Evolutionary conservation across 1,284 basidiomycete species (phyloP), one percentile per base, ranked within the genome.

Genomic region (Pseudozyma thailandica): DNA sequence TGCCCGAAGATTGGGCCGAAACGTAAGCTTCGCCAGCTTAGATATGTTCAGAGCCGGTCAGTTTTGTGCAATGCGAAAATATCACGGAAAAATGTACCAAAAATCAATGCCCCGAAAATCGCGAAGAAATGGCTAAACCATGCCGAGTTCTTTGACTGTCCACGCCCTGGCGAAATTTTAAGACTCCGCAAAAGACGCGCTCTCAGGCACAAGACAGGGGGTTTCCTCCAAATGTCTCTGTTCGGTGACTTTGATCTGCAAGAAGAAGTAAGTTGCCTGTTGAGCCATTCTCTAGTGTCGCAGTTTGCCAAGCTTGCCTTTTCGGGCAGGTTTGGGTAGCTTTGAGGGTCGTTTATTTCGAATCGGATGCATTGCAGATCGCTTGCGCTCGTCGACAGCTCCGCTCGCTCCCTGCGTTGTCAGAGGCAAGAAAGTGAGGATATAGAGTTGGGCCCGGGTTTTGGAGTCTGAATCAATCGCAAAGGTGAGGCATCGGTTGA

Each of bases 1-100:
- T 75, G 12, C 75, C 75, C 3, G 44, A 41, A 2, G 58, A 64
- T 21, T 73, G 68, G 69, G 46, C 65, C 23, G 75, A 74, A 49
- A 49, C 37, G 9, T 72, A 44, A 28, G 16, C 39, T n/a, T 16
- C 16, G 31, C 26, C 15, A 16, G 31, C 16, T 16, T 6, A n/a
- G 9, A 10, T 27, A 3, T 15, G 15, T 25, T 20, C 25, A 15
- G 30, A n/a, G 16, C 13, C 30, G 8, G 18, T 37, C 26, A 18
- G 16, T 47, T 42, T 46, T 20, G 10, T 48, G 27, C 30, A 26
- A 35, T 42, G 7, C 9, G 16, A 25, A 52, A 52, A 52, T n/a
- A n/a, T n/a, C n/a, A n/a, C n/a, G 30, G 7, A 44, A 56, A 59
- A n/a, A 38, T 7, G 4, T 1, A 3, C 8, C 4, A 2, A 30